phyloP scores from a whole-genome alignment of 148 eudicot genomes.

The Rhododendron griersonianum region DNA sequence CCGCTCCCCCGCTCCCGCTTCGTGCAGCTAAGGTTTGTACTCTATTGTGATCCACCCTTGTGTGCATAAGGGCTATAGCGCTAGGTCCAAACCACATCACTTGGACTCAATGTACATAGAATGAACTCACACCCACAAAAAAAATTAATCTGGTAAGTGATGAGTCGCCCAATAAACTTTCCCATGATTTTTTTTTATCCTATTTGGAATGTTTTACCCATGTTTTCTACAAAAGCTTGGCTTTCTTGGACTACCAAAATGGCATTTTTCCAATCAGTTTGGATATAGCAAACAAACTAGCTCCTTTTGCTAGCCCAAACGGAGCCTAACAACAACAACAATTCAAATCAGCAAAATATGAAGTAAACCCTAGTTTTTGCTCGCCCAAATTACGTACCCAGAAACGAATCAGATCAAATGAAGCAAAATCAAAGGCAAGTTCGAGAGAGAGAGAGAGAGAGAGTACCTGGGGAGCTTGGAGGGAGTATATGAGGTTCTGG shows the following conservation, averaged over 20 bases:
- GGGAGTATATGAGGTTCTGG: slow-evolving; percentile 6
- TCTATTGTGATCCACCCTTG: too few species aligned
- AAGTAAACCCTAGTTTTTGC: background rate
- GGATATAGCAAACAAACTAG: background rate
- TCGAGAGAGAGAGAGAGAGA: too few species aligned
- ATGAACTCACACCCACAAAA: too few species aligned
- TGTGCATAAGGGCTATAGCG: too few species aligned
- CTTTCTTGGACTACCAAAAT: background rate
- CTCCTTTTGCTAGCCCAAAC: background rate
- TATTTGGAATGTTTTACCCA: background rate
- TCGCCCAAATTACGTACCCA: background rate
- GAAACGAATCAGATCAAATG: background rate
- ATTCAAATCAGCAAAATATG: background rate
- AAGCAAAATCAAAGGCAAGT: background rate
- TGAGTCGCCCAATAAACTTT: background rate
- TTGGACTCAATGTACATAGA: too few species aligned
- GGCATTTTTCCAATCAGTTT: background rate
- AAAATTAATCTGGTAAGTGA: background rate
- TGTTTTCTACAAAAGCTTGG: background rate
- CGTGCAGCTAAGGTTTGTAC: too few species aligned
- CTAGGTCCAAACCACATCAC: too few species aligned
- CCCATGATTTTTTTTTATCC: background rate
- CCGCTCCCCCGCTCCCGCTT: too few species aligned
- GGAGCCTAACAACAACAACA: background rate
- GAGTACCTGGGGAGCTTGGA: slow-evolving; percentile 18